Evolutionary conservation across 208 protist species (phyloP).

Genomic region (Angomonas ambiguus): DNA sequence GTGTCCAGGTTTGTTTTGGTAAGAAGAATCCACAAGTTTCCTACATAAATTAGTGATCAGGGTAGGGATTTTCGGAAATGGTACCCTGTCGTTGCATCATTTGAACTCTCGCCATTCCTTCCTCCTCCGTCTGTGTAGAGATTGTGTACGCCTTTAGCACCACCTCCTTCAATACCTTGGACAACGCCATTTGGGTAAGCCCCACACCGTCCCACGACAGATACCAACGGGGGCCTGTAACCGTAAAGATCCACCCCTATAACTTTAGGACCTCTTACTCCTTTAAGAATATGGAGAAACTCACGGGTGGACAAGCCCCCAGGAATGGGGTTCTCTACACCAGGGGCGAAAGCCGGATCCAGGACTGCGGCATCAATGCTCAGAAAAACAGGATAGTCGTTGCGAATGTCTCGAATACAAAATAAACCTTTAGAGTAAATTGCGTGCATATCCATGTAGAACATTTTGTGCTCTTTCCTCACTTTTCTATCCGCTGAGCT

Average conservation of each 20-base stretch:
- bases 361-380: constrained; percentile 73
- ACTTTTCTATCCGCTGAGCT: constrained; percentile 56
- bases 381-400: constrained; percentile 82
- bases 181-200: constrained; percentile 62
- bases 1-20: background rate
- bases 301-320: constrained; percentile 76
- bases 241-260: constrained; percentile 78
- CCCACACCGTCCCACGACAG: constrained; percentile 57
- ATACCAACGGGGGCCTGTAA: constrained; percentile 53
- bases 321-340: constrained; percentile 38
- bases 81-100: constrained; percentile 83
- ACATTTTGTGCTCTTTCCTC: constrained; percentile 71
- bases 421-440: constrained; percentile 81
- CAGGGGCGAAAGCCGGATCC: constrained; percentile 76
- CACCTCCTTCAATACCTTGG: constrained; percentile 76
- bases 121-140: constrained; percentile 73
- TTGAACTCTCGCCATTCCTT: constrained; percentile 67
- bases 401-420: constrained; percentile 81
- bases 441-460: constrained; percentile 88
- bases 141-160: constrained; percentile 76
- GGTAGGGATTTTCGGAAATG: constrained; percentile 77
- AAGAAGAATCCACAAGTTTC: background rate
- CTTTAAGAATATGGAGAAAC: constrained; percentile 71
- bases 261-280: constrained; percentile 71
- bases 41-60: constrained; percentile 45